Conservation (phyloP, 768 basidiomycete species). For the Hypsizygus marmoreus region DNA sequence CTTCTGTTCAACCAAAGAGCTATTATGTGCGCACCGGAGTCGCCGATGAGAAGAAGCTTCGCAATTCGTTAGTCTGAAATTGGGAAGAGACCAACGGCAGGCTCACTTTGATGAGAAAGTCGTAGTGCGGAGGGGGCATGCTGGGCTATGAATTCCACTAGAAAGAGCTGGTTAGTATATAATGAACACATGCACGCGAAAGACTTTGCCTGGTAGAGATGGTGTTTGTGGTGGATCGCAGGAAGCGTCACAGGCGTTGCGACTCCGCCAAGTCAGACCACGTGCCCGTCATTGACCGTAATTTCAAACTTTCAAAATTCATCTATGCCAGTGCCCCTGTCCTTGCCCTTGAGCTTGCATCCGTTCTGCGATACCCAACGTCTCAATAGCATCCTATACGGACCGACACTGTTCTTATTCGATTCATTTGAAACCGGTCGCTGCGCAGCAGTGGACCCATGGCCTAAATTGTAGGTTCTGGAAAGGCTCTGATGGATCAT, state of each 20-base stretch:
- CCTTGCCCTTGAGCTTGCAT: no score
- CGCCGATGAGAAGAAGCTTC: slow-evolving; percentile 92
- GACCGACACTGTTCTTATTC: no score
- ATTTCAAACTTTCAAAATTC: no score
- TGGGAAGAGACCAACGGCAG: no score
- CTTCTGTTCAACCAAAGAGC: slow-evolving; percentile 5
- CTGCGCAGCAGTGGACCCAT: no score
- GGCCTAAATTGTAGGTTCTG: no score
- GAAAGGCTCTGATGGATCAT: no score
- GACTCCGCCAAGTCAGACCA: slow-evolving; percentile 5
- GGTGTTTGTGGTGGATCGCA: slow-evolving; percentile 14
- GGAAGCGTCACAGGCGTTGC: slow-evolving; percentile 5
- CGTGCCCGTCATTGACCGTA: no score
- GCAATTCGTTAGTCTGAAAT: not conserved
- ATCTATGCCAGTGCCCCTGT: no score
- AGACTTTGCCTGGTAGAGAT: not conserved
- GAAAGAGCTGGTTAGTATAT: slow-evolving; percentile 4
- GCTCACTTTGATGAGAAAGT: slow-evolving; percentile 91
- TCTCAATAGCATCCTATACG: no score
- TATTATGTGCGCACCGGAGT: slow-evolving; percentile 71
- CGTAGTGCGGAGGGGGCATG: slow-evolving; percentile 94
- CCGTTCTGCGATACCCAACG: no score
- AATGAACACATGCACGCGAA: slow-evolving; percentile 9
- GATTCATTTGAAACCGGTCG: no score
- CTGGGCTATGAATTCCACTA: slow-evolving; percentile 11